A percentile compares a stretch with the other conserved stretches of the same genome.
These are phyloP conservation scores for Epichloe coenophiala DNA, from an alignment of 2,329 filamentous ascomycete genomes.

Conservation along the genomic window DNA sequence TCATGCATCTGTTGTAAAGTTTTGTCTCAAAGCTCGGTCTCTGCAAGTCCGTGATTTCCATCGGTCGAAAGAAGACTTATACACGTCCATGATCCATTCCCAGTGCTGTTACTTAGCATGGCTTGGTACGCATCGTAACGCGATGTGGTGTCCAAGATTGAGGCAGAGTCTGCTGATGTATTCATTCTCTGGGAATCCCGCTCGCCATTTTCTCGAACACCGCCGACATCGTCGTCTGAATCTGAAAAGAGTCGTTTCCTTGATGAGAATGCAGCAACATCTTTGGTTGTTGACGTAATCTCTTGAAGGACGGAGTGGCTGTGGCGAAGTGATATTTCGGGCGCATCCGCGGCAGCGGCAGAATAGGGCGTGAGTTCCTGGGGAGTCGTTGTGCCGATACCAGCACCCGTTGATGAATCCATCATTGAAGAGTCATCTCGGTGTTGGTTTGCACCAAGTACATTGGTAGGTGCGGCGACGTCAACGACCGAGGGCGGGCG, in stretches of 20 bases:
- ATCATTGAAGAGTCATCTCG: neutral
- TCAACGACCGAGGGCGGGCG: neutral
- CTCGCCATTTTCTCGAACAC: neutral
- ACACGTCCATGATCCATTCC: constrained; percentile 15
- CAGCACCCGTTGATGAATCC: neutral
- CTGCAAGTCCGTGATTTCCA: constrained; percentile 17
- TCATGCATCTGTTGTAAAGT: neutral
- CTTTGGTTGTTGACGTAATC: neutral
- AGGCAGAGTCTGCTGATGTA: neutral
- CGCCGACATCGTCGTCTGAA: neutral
- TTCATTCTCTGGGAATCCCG: neutral
- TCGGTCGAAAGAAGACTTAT: constrained; percentile 23
- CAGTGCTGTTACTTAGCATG: constrained; percentile 17
- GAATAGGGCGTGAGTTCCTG: neutral
- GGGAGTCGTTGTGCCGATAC: too few species aligned
- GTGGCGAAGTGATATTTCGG: neutral
- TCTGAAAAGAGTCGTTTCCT: neutral
- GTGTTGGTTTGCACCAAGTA: neutral
- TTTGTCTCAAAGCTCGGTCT: constrained; percentile 18
- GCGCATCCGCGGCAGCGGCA: neutral
- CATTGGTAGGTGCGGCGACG: neutral
- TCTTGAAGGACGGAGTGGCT: neutral
- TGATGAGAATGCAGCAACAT: neutral
- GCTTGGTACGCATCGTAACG: constrained; percentile 20
- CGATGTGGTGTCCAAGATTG: constrained; percentile 10